These are phyloP conservation scores for Blastomyces parvus DNA, from an alignment of 2,329 filamentous ascomycete species.

Conservation along the genomic window DNA sequence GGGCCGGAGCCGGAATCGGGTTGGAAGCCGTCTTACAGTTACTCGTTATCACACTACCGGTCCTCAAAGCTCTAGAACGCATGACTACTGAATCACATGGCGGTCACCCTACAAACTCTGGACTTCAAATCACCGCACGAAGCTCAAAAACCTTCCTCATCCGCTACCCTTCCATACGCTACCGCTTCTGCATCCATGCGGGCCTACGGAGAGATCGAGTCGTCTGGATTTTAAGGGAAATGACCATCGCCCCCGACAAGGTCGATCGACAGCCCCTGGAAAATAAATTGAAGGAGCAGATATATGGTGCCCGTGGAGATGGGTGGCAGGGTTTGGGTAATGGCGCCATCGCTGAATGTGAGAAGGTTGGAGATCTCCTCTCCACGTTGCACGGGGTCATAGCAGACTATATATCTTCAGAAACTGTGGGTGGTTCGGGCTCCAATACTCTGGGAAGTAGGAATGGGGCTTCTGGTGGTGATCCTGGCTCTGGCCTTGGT, in stretches of 20 bases:
- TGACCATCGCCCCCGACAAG: slow-evolving; percentile 15
- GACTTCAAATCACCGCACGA: slow-evolving; percentile 28
- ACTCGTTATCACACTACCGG: slow-evolving; percentile 29
- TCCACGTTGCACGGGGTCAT: slow-evolving; percentile 14
- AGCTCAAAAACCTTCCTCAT: slow-evolving; percentile 29
- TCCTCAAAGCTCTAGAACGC: slow-evolving; percentile 30
- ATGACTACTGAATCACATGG: slow-evolving; percentile 23
- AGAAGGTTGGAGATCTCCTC: slow-evolving; percentile 28
- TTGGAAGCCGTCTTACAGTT: slow-evolving; percentile 25
- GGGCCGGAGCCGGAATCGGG: slow-evolving; percentile 23
- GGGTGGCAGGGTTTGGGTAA: slow-evolving; percentile 34
- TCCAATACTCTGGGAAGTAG: not conserved
- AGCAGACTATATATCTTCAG: slow-evolving; percentile 10
- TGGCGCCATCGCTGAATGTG: slow-evolving; percentile 28
- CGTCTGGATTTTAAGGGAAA: slow-evolving; percentile 31
- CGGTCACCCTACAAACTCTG: slow-evolving; percentile 16
- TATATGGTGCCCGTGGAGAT: slow-evolving; percentile 30
- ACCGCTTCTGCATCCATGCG: slow-evolving; percentile 26
- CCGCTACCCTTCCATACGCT: slow-evolving; percentile 27
- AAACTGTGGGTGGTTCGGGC: not conserved
- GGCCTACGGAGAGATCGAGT: slow-evolving; percentile 22
- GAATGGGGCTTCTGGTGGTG: not conserved
- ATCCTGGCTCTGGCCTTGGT: not conserved
- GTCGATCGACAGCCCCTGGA: slow-evolving; percentile 16
- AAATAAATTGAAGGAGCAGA: slow-evolving; percentile 22